These are phyloP conservation scores for Drechslera avenae DNA, from an alignment of 2,329 filamentous ascomycete species.

Conservation along the genomic window DNA sequence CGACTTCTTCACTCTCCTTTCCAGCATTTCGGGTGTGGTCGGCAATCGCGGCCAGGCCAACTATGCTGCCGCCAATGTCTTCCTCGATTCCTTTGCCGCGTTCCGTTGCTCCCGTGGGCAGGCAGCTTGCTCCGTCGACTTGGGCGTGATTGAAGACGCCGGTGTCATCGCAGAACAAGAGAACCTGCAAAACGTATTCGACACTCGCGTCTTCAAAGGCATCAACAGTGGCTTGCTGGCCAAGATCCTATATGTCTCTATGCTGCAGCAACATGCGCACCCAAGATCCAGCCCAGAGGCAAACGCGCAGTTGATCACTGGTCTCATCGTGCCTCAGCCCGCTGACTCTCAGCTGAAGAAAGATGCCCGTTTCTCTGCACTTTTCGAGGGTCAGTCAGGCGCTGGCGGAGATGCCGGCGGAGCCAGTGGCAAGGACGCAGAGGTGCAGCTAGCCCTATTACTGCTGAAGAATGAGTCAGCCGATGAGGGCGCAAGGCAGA, in stretches of 20 bases:
- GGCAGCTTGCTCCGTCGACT: slow-evolving; percentile 27
- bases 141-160: slow-evolving; percentile 34
- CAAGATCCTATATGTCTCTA: not conserved
- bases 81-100: slow-evolving; percentile 26
- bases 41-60: slow-evolving; percentile 30
- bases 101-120: slow-evolving; percentile 21
- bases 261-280: no score
- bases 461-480: no score
- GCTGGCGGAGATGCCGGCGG: no score
- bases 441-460: no score
- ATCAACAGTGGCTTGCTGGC: not conserved
- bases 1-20: slow-evolving; percentile 50
- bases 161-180: slow-evolving; percentile 26
- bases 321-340: no score
- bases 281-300: no score
- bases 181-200: not conserved
- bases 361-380: no score
- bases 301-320: no score
- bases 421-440: no score
- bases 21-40: slow-evolving; percentile 31
- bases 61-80: slow-evolving; percentile 37
- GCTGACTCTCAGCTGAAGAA: no score
- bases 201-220: not conserved
- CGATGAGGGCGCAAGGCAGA: not conserved
- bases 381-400: no score